Evolutionary conservation across 83 land plant genomes (phyloP).

Genomic region (Isoetes engelmannii): DNA sequence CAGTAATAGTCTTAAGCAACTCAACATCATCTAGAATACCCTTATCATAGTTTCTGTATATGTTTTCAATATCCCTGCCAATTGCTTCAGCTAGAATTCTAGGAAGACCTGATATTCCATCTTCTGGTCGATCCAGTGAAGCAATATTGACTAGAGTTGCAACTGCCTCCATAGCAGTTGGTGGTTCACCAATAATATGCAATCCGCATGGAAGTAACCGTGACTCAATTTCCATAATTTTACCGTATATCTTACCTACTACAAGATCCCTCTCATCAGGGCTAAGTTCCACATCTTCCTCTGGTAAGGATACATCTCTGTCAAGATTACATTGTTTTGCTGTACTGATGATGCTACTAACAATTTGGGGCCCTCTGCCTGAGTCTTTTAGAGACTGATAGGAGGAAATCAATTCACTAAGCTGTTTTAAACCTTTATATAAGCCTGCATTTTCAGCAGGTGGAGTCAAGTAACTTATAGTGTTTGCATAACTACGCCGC

Average conservation of each 20-base stretch:
- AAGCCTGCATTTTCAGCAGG: slow-evolving; percentile 99
- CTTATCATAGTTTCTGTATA: slow-evolving; percentile 81
- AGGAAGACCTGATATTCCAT: slow-evolving; percentile 74
- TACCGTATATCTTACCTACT: slow-evolving; percentile 94
- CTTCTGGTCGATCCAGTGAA: slow-evolving; percentile 91
- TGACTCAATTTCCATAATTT: slow-evolving; percentile 99
- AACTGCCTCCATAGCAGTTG: slow-evolving; percentile 95
- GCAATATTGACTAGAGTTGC: slow-evolving; percentile 98
- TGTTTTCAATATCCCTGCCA: slow-evolving; percentile 83
- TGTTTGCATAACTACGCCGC: slow-evolving; percentile 97
- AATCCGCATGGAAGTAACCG: slow-evolving; percentile 91
- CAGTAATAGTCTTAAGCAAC: slow-evolving; percentile 74
- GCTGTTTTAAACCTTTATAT: slow-evolving; percentile 97
- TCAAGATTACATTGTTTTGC: slow-evolving; percentile 98
- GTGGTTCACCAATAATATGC: slow-evolving; percentile 98
- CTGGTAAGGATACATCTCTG: slow-evolving; percentile 94
- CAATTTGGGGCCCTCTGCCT: slow-evolving; percentile 93
- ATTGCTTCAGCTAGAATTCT: slow-evolving; percentile 75
- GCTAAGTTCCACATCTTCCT: slow-evolving; percentile 65
- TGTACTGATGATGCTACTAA: slow-evolving; percentile 85
- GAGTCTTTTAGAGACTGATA: slow-evolving; percentile 95
- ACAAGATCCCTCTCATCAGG: slow-evolving; percentile 74
- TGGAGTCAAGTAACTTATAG: slow-evolving; percentile 96
- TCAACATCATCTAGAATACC: slow-evolving; percentile 85
- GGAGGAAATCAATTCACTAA: slow-evolving; percentile 93